Base-by-base conservation (phyloP, 192 early-diverging fungal genomes). In the Ambispora gerdemannii region DNA sequence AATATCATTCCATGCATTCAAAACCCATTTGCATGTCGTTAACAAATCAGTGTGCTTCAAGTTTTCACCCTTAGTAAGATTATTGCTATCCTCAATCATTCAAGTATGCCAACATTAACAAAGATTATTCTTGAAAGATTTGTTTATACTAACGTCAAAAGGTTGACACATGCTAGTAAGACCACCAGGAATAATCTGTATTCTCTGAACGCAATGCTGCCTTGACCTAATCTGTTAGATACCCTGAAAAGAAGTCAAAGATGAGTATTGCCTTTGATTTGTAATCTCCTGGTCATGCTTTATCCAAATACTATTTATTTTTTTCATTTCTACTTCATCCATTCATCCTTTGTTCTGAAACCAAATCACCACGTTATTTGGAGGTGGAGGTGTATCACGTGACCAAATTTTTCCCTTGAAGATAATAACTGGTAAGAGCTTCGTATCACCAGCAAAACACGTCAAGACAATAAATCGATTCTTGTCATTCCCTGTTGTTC, bases 91-190 rank as follows among this genome's bases (percentile, higher is more conserved):
- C 25, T 50, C 50, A 30, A 11, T 27, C 63, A 66, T 66, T 49
- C 27, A 66, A n/a, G 0, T 11, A 66, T 66, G 47, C 28, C 63
- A 49, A 17, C 51, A 20, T 32, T 66, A 50, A 30, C 27, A 6
- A 32, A 66, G 47, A 20, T 66, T 49, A 32, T 66, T 49, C 3
- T 66, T 50, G 3, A 66, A 66, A 20, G 63, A 49, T 27, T 66
- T 66, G 20, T 66, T 66, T 19, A 66, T 66, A 2, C 25, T 0
- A 33, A 66, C 28, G 19, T 50, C 27, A 51, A 65, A 47, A 27
- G 63, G 63, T 13, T 66, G 63, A 28, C 63, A 66, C 19, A 50
- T 66, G n/a, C 63, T 66, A 2, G 63, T 66, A 11, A 49, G 20
- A 1, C 63, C 63, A 20, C 49, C 47, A 20, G 63, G 63, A 51